Base-by-base conservation (phyloP, 495 filamentous ascomycete species). In the Mytilinidion resinicola region DNA sequence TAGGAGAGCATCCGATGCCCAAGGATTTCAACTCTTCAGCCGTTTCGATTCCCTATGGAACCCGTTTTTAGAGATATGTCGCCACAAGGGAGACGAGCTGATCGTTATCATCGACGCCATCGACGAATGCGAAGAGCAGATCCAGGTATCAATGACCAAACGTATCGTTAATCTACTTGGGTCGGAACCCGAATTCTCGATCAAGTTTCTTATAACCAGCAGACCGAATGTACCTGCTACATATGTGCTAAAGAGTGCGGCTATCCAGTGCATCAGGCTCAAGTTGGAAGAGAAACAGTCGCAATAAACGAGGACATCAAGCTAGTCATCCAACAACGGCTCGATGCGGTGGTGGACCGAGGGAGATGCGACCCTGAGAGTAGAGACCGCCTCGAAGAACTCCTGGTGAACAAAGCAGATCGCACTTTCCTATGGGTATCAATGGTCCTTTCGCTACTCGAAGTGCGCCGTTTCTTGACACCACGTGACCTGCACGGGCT, bases 151-250 rank as follows among this genome's bases (percentile, higher is more conserved):
- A n/a, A n/a, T n/a, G n/a, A n/a, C n/a, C n/a, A n/a, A n/a, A n/a
- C n/a, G n/a, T n/a, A n/a, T n/a, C n/a, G n/a, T n/a, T n/a, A n/a
- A n/a, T n/a, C n/a, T n/a, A n/a, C n/a, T n/a, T n/a, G n/a, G n/a
- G n/a, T n/a, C n/a, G n/a, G n/a, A n/a, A n/a, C n/a, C n/a, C n/a
- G n/a, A n/a, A n/a, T n/a, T n/a, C n/a, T n/a, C n/a, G 44, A 42
- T 63, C 11, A 63, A 63, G 51, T 63, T 63, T 25, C 35, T 63
- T 8, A 43, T 63, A 14, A 63, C 61, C 21, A 63, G 61, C 47
- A 54, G 60, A 17, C 60, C 60, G 8, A 17, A 62, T 42, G 12
- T 47, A n/a, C n/a, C n/a, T n/a, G n/a, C n/a, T n/a, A n/a, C n/a
- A n/a, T n/a, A n/a, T n/a, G n/a, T n/a, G n/a, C n/a, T n/a, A n/a